Conservation (phyloP, 2,329 filamentous ascomycete species). For the Diaporthe ilicicola region DNA sequence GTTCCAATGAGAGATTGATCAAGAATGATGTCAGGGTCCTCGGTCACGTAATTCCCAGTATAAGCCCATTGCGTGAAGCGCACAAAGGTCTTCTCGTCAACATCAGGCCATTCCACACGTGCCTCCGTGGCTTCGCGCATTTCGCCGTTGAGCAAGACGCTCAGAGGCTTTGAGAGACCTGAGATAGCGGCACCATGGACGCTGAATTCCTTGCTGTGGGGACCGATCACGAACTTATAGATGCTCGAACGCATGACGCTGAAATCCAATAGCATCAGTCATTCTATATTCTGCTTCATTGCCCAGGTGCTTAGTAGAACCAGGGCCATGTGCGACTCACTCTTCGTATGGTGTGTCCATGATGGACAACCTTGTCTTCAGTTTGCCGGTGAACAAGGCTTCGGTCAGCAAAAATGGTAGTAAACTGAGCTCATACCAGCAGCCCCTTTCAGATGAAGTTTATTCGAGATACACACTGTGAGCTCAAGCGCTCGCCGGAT, state of each 20-base stretch:
- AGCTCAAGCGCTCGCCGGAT: no score
- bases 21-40: slow-evolving; percentile 22
- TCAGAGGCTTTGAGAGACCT: slow-evolving; percentile 27
- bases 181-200: slow-evolving; percentile 18
- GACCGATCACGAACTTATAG: slow-evolving; percentile 21
- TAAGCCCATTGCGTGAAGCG: slow-evolving; percentile 34
- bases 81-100: slow-evolving; percentile 33
- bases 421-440: no score
- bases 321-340: no score
- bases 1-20: not conserved
- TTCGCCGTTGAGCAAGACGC: slow-evolving; percentile 26
- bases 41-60: slow-evolving; percentile 22
- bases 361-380: no score
- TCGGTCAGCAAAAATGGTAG: no score
- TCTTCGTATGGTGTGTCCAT: not conserved
- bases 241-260: slow-evolving; percentile 24
- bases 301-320: no score
- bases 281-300: no score
- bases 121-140: slow-evolving; percentile 30
- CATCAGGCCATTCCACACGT: slow-evolving; percentile 32
- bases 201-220: not conserved
- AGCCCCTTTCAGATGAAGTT: no score
- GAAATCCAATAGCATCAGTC: not conserved
- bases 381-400: no score
- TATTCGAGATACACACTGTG: no score